phyloP scores from a whole-genome alignment of 176 grass and related monocot species.

The Triticum turgidum region DNA sequence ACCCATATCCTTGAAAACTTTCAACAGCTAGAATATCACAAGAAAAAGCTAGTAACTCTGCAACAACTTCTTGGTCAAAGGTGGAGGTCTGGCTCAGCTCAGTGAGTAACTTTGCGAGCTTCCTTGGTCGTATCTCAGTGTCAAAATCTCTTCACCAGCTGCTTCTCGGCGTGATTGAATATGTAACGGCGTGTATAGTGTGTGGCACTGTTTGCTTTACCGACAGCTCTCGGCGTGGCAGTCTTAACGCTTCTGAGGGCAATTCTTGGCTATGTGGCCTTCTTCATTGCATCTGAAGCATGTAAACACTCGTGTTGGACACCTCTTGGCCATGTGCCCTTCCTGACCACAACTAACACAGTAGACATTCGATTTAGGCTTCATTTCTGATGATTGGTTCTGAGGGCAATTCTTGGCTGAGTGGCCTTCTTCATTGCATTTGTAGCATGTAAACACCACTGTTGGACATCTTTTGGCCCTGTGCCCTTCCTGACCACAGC shows the following conservation, averaged over 20 bases:
- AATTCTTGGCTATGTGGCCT: not conserved
- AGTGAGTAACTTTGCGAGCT: not conserved
- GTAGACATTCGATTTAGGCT: not conserved
- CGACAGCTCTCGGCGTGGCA: not conserved
- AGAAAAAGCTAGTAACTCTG: not conserved
- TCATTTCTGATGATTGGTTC: not conserved
- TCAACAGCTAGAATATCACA: not conserved
- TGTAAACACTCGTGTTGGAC: not conserved
- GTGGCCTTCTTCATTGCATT: slow-evolving; percentile 3
- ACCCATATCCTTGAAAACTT: not conserved
- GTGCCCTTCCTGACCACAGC: not conserved
- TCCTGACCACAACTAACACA: not conserved
- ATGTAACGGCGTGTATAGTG: not conserved
- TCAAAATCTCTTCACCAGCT: not conserved
- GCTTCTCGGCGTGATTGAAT: not conserved
- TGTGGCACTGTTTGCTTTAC: not conserved
- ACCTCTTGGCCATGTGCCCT: not conserved
- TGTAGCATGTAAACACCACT: not conserved
- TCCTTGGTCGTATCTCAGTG: not conserved
- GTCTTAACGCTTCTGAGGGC: not conserved
- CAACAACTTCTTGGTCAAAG: not conserved
- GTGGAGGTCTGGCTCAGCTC: not conserved
- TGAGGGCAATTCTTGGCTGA: not conserved
- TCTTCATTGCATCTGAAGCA: not conserved
- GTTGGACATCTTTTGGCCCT: not conserved